Percentiles rank a stretch among this genome's conserved stretches.
phyloP scores from a whole-genome alignment of 129 eudicot species.

The Centaurea solstitialis region DNA sequence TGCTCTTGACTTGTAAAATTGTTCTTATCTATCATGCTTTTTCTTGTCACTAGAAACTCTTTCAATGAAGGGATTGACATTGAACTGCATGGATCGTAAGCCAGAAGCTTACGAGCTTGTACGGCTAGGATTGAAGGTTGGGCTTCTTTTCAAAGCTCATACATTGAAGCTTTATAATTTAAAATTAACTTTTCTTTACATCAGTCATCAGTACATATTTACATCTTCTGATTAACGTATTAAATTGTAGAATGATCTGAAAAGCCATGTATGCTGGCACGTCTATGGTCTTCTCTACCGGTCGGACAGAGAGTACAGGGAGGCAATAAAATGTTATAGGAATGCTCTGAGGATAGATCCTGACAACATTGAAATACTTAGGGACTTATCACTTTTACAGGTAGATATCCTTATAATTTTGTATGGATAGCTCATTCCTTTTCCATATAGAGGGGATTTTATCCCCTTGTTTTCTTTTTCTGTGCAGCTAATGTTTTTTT shows the following conservation, averaged over 20 bases:
- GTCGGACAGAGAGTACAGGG: constrained; percentile 96
- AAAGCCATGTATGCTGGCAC: constrained; percentile 99
- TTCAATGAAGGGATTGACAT: constrained; percentile 94
- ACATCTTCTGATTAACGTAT: neutral
- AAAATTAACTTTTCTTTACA: neutral
- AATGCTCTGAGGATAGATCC: constrained; percentile 99
- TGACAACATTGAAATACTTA: constrained; percentile 94
- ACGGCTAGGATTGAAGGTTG: constrained; percentile 92
- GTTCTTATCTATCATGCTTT: neutral
- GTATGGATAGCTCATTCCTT: neutral
- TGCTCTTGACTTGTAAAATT: neutral
- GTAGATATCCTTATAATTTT: constrained; percentile 28
- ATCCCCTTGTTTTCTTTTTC: constrained; percentile 5
- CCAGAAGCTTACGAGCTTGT: constrained; percentile 98
- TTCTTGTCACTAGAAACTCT: constrained; percentile 68
- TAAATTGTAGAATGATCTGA: constrained; percentile 86
- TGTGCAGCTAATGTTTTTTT: constrained; percentile 24
- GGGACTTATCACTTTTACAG: constrained; percentile 97
- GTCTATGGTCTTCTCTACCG: constrained; percentile 98
- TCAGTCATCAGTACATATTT: neutral
- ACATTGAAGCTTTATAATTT: constrained; percentile 1
- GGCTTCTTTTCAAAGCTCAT: constrained; percentile 4
- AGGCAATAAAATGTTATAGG: constrained; percentile 93
- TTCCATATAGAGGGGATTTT: neutral
- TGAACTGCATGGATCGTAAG: constrained; percentile 99